Base-by-base conservation (phyloP, 2,329 filamentous ascomycete species). In the Grosmannia clavigera region DNA sequence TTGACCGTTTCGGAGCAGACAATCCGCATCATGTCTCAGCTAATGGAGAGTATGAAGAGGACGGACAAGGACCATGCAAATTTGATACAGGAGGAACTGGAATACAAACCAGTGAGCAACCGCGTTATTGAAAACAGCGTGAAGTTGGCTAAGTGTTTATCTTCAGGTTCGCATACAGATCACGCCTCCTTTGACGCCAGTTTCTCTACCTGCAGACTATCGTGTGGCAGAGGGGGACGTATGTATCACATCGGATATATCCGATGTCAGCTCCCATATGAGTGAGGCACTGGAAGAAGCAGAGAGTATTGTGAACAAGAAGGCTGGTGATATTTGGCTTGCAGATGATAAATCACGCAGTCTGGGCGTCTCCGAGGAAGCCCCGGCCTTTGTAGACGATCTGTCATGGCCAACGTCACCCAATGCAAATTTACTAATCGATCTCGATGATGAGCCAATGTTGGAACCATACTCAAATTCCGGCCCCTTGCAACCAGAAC, bases 231-330 rank as follows among this genome's bases (percentile, higher is more conserved):
- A 61, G 1, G 59, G 58, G 5, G 60, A 63, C 2, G 62, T 22
- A 0, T 65, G 60, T 11, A 16, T 56, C 5, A 53, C 66, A 3
- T 61, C 60, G 2, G 62, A 63, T 1, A 58, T 52, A 10, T 65
- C 65, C 9, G 62, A 64, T 4, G 48, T 63, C 2, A 62, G 61
- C 46, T 66, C 63, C 0, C 16, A 52, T 2, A 16, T 62, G 1
- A 61, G 64, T 6, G 59, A 64, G 10, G 65, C 61, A 0, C 40
- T 61, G 3, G 31, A 35, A 25, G 60, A 64, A 14, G 58, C 59
- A 6, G 61, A 63, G 14, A 31, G 27, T 0, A 16, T n/a, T 1
- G 27, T 59, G 3, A n/a, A 57, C 9, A 43, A 57, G 14, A 16
- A 35, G 6, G 2, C 27, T 0, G 57, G 19, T 1, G 52, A 59